Conservation (phyloP, 345 rosid genomes). For the Hibiscus syriacus region DNA sequence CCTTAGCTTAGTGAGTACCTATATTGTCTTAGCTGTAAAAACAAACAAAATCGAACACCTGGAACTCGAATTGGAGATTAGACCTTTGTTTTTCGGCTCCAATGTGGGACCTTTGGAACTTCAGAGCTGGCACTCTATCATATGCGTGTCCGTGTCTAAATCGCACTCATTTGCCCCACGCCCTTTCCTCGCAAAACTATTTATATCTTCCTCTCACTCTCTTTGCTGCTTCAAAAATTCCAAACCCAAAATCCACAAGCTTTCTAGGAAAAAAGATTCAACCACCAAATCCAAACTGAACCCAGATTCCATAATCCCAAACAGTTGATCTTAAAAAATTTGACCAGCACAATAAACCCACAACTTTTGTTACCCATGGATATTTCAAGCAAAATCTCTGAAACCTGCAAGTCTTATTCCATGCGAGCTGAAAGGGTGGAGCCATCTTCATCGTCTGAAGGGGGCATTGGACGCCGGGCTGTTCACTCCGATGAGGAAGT, state of each 20-base stretch:
- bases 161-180: not conserved
- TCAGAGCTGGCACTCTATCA: not conserved
- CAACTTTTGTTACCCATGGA: conserved; percentile 1
- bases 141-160: conserved; percentile 1
- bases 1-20: not conserved
- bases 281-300: not conserved
- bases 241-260: not conserved
- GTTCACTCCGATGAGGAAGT: conserved; percentile 28
- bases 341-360: not conserved
- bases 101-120: not conserved
- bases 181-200: not conserved
- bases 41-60: not conserved
- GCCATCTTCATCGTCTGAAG: conserved; percentile 14
- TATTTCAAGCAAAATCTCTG: conserved; percentile 2
- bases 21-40: not conserved
- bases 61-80: not conserved
- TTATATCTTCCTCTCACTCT: not conserved
- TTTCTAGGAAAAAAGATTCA: not conserved
- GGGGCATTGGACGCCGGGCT: not conserved
- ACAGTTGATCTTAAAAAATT: too few relatives aligned
- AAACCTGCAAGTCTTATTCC: not conserved
- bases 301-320: not conserved
- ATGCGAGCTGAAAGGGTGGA: conserved; percentile 2
- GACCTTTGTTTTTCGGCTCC: not conserved
- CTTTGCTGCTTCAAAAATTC: not conserved